Conservation (phyloP, 495 filamentous ascomycete species). For the Chlorociboria aeruginascens region DNA sequence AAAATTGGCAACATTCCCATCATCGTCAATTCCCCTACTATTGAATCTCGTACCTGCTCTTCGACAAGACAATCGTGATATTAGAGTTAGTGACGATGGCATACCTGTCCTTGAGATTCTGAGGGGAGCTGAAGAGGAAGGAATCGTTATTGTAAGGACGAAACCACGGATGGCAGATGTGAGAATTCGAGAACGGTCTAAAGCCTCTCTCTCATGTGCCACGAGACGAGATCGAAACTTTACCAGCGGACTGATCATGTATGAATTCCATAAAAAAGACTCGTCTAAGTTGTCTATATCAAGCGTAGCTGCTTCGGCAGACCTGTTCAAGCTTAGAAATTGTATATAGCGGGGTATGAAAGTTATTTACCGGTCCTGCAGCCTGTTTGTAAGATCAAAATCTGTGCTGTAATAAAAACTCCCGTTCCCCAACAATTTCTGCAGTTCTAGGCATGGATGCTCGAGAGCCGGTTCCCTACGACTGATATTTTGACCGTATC, state of each 20-base stretch:
- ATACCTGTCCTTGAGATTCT: slow-evolving; percentile 51
- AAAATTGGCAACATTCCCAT: slow-evolving; percentile 93
- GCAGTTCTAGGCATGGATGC: slow-evolving; percentile 79
- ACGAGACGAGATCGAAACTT: slow-evolving; percentile 74
- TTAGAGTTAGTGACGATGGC: slow-evolving; percentile 73
- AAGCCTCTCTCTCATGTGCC: slow-evolving; percentile 52
- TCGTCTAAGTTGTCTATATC: slow-evolving; percentile 78
- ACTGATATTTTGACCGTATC: slow-evolving; percentile 44
- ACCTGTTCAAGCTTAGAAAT: slow-evolving; percentile 23
- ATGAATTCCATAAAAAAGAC: slow-evolving; percentile 92
- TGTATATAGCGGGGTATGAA: not conserved
- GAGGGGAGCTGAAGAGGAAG: slow-evolving; percentile 40
- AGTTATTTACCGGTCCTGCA: slow-evolving; percentile 69
- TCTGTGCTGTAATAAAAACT: slow-evolving; percentile 97
- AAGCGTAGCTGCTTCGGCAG: slow-evolving; percentile 47
- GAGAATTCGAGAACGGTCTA: slow-evolving; percentile 77
- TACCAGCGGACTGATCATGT: slow-evolving; percentile 90
- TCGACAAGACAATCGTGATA: slow-evolving; percentile 82
- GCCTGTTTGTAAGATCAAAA: slow-evolving; percentile 87
- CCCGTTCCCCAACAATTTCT: slow-evolving; percentile 86
- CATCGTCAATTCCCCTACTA: slow-evolving; percentile 90
- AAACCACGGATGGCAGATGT: slow-evolving; percentile 93
- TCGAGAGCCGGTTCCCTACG: slow-evolving; percentile 56
- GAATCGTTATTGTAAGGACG: slow-evolving; percentile 70
- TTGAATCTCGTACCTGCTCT: slow-evolving; percentile 95